Evolutionary conservation across 768 basidiomycete genomes (phyloP).

Genomic region (Termitomyces sp.): DNA sequence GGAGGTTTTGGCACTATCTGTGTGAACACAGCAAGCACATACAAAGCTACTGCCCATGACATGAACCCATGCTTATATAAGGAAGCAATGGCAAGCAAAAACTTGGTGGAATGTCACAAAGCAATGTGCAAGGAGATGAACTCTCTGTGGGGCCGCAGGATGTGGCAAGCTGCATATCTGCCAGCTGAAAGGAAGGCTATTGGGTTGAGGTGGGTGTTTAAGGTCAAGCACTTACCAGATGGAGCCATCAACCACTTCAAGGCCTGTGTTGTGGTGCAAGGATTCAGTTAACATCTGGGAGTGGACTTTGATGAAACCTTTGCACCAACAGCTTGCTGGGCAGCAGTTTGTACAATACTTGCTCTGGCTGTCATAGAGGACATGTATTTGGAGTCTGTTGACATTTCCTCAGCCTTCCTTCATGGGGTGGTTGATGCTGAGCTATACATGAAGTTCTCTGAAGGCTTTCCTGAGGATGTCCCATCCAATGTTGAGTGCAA

Average conservation of each 20-base stretch:
- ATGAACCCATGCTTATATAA: background rate
- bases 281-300: conserved; percentile 34
- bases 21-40: no score
- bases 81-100: background rate
- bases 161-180: background rate
- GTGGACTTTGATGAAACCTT: conserved; percentile 37
- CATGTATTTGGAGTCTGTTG: conserved; percentile 5
- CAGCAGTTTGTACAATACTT: conserved; percentile 18
- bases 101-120: background rate
- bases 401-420: conserved; percentile 7
- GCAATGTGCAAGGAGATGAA: no score
- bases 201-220: background rate
- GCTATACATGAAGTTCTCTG: background rate
- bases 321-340: conserved; percentile 25
- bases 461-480: background rate
- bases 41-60: background rate
- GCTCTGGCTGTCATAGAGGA: conserved; percentile 17
- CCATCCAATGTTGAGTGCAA: background rate
- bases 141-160: background rate
- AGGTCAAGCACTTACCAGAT: background rate
- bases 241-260: background rate
- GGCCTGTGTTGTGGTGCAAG: background rate
- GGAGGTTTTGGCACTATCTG: no score
- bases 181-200: background rate
- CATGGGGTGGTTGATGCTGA: background rate